Conservation (phyloP, 495 filamentous ascomycete genomes). For the Terfezia boudieri region DNA sequence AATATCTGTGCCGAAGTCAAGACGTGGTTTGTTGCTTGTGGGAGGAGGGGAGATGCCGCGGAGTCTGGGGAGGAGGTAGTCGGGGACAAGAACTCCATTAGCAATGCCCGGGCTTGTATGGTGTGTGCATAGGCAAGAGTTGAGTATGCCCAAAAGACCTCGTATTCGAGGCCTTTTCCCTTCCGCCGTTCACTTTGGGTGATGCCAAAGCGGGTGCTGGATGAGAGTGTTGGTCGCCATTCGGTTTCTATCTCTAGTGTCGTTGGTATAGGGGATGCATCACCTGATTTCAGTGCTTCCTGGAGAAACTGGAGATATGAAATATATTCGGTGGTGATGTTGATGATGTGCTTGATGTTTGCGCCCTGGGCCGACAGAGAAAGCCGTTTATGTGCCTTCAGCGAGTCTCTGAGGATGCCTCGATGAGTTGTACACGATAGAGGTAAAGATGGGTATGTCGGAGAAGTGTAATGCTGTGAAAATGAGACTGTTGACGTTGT, state of each 20-base stretch:
- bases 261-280: constrained; percentile 35
- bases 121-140: constrained; percentile 53
- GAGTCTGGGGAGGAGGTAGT: constrained; percentile 18
- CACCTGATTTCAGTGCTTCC: constrained; percentile 27
- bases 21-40: constrained; percentile 52
- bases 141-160: constrained; percentile 54
- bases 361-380: constrained; percentile 39
- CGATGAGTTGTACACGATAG: constrained; percentile 54
- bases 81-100: constrained; percentile 18
- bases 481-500: constrained; percentile 70
- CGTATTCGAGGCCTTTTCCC: constrained; percentile 57
- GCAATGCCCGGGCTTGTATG: constrained; percentile 41
- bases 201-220: constrained; percentile 11
- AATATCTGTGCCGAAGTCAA: constrained; percentile 62
- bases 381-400: constrained; percentile 67
- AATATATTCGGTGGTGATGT: constrained; percentile 31
- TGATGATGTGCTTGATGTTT: constrained; percentile 41
- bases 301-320: constrained; percentile 40
- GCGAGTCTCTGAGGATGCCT: constrained; percentile 47
- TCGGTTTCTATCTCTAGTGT: constrained; percentile 24
- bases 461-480: constrained; percentile 41
- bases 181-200: constrained; percentile 27
- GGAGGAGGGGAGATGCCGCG: constrained; percentile 43
- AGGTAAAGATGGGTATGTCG: constrained; percentile 65
- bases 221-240: constrained; percentile 58